Evolutionary conservation across 78 protist species (phyloP), one percentile per base, ranked within the genome.

Genomic region (Cyanophora paradoxa): DNA sequence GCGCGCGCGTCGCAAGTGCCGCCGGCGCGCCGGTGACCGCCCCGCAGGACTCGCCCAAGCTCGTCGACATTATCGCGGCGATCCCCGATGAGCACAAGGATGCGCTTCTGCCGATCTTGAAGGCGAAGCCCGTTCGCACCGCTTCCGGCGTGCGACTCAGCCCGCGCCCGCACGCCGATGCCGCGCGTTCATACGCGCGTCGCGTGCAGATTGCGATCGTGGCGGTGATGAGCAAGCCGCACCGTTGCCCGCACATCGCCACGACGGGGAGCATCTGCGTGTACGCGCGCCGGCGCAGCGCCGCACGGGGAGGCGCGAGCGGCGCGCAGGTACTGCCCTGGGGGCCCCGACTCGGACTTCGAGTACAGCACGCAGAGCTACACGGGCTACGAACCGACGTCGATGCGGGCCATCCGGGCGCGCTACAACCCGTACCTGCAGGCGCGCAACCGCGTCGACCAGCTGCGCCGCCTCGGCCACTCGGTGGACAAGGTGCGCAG

Each of bases 151-250:
- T 77, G 22, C 17, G n/a, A n/a, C n/a, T n/a, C n/a, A n/a, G n/a
- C n/a, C n/a, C n/a, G 48, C 22, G 6, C 13, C n/a, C 16, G n/a
- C n/a, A n/a, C n/a, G n/a, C n/a, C n/a, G n/a, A n/a, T n/a, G n/a
- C n/a, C n/a, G 22, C 28, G 56, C 8, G 19, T 3, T 5, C 52
- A 1, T 1, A 30, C 0, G 24, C 22, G 0, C 2, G 11, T 59
- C 7, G 0, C 0, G 7, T 26, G 62, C 64, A 81, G 76, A 91
- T 94, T 66, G 95, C 95, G 1, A 95, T 88, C 17, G 95, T 94
- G 22, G 97, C 98, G 8, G 92, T 95, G 37, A 95, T 95, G 98
- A 91, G 94, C 82, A 92, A 95, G 82, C 98, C 98, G 26, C 96
- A 91, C 76, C 68, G 96, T 11, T 95, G 98, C 68, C 98, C 98